These are phyloP conservation scores for Pneumocystis canis DNA, from an alignment of 1,139 yeast species.

Conservation along the genomic window DNA sequence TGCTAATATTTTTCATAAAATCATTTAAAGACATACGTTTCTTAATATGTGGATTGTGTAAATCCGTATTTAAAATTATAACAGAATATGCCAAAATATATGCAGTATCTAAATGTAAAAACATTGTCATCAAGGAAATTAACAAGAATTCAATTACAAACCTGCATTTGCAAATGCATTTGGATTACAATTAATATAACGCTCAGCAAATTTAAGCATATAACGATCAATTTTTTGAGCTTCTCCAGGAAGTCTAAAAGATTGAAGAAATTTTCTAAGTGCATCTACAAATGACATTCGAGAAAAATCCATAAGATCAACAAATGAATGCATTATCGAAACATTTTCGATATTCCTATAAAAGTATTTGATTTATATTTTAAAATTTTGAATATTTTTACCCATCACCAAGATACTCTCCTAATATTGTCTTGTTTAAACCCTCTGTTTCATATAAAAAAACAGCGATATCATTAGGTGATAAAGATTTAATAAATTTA, in stretches of 20 bases:
- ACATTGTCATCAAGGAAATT: neutral
- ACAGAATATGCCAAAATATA: slow-evolving; percentile 75
- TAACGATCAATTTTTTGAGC: slow-evolving; percentile 90
- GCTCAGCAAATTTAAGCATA: slow-evolving; percentile 71
- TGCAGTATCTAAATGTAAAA: slow-evolving; percentile 38
- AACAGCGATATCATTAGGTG: slow-evolving; percentile 49
- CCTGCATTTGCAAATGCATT: slow-evolving; percentile 73
- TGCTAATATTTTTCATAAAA: slow-evolving; percentile 65
- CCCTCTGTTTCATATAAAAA: slow-evolving; percentile 70
- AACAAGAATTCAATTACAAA: slow-evolving; percentile 2
- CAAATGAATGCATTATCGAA: slow-evolving; percentile 84
- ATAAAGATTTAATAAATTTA: slow-evolving; percentile 25
- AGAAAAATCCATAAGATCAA: slow-evolving; percentile 70
- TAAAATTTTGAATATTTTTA: slow-evolving; percentile 44
- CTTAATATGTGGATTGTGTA: slow-evolving; percentile 56
- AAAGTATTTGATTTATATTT: slow-evolving; percentile 51
- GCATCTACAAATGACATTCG: slow-evolving; percentile 71
- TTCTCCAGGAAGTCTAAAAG: slow-evolving; percentile 92
- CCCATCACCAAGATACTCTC: slow-evolving; percentile 74
- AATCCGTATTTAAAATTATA: slow-evolving; percentile 75
- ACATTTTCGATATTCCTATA: slow-evolving; percentile 64
- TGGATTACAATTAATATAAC: slow-evolving; percentile 35
- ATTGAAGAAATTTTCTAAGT: slow-evolving; percentile 59
- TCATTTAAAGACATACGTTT: slow-evolving; percentile 79
- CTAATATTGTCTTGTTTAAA: slow-evolving; percentile 72